A percentile compares a stretch with the other conserved stretches of the same genome.
phyloP scores from a whole-genome alignment of 1,284 basidiomycete species.

The Pseudozyma thailandica region DNA sequence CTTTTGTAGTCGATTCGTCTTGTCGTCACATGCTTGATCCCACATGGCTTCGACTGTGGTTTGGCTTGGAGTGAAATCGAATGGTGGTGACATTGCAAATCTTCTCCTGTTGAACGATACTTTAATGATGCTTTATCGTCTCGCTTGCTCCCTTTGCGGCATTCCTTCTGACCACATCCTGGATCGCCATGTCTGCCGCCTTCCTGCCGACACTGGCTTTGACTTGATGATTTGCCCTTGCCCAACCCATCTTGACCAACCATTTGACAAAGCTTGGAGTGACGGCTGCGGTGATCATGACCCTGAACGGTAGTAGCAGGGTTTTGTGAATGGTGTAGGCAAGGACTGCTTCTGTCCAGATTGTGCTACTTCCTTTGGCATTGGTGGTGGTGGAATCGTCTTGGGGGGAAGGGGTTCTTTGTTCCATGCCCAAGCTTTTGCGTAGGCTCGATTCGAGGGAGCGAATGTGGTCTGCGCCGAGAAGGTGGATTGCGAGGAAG shows the following conservation, averaged over 20 bases:
- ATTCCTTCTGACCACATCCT: constrained; percentile 24
- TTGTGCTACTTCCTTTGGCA: constrained; percentile 1
- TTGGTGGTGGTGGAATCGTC: neutral
- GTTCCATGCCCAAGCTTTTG: constrained; percentile 60
- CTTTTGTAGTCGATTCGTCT: too few species aligned
- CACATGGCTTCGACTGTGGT: too few species aligned
- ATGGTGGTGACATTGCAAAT: constrained; percentile 9
- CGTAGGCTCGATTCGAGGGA: constrained; percentile 74
- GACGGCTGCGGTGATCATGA: constrained; percentile 86
- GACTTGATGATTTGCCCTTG: constrained; percentile 47
- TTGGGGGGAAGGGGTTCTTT: constrained; percentile 19
- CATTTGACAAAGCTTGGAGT: constrained; percentile 81
- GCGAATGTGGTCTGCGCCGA: constrained; percentile 90
- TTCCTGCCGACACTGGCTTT: constrained; percentile 27
- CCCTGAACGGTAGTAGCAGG: constrained; percentile 85
- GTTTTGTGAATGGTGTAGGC: constrained; percentile 98
- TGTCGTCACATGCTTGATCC: too few species aligned
- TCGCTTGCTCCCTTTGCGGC: constrained; percentile 12
- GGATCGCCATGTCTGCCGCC: constrained; percentile 38
- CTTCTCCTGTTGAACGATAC: neutral
- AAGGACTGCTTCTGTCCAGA: constrained; percentile 90
- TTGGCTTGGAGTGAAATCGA: too few species aligned
- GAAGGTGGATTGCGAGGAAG: constrained; percentile 83
- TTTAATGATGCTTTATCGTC: constrained; percentile 22
- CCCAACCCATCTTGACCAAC: constrained; percentile 60